phyloP scores from a whole-genome alignment of 2,329 filamentous ascomycete species.

The Lecanicillium sp. region DNA sequence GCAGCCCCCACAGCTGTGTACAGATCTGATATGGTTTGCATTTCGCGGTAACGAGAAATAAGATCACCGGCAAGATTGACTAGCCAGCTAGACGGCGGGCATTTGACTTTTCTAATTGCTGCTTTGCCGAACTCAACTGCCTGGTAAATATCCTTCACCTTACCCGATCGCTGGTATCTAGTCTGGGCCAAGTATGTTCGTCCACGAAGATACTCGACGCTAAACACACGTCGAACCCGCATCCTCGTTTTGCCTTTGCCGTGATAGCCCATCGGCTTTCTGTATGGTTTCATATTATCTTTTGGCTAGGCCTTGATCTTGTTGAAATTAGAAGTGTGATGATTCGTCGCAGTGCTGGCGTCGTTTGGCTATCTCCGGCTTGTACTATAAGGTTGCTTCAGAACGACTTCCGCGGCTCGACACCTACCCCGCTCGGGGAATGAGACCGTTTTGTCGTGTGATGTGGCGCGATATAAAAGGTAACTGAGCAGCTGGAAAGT shows the following conservation, averaged over 20 bases:
- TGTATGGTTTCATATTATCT: too few species aligned
- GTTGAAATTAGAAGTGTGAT: too few species aligned
- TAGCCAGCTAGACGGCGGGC: not conserved
- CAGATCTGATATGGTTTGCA: not conserved
- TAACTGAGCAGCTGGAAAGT: too few species aligned
- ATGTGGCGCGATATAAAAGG: too few species aligned
- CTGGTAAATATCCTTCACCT: not conserved
- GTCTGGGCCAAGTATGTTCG: not conserved
- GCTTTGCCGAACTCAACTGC: not conserved
- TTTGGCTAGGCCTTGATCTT: too few species aligned
- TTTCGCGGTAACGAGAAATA: not conserved
- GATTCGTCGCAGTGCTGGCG: too few species aligned
- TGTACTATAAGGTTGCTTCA: too few species aligned
- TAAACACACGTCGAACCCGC: not conserved
- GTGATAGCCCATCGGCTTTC: not conserved
- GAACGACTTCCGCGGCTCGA: too few species aligned
- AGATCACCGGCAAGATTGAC: not conserved
- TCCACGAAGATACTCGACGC: not conserved
- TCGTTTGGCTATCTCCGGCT: too few species aligned
- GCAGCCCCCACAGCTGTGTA: not conserved
- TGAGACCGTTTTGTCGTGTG: too few species aligned
- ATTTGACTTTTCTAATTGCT: not conserved
- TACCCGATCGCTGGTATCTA: not conserved
- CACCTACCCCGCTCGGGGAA: too few species aligned
- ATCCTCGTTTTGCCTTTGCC: not conserved